Conservation (phyloP, 75 land plant species). For the Larix kaempferi region DNA sequence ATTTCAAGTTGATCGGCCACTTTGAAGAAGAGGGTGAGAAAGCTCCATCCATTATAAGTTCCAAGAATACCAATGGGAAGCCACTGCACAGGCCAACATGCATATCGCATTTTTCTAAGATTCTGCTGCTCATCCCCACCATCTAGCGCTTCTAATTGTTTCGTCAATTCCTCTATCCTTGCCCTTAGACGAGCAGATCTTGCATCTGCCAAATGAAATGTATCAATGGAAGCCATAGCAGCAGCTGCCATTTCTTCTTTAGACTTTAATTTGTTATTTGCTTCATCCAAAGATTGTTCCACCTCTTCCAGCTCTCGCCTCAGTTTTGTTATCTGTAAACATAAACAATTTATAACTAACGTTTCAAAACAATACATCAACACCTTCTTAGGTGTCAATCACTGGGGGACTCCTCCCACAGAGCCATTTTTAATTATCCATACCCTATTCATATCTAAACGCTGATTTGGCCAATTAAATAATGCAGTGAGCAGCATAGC, state of each 20-base stretch:
- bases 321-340: conserved; percentile 63
- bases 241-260: conserved; percentile 96
- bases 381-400: neutral
- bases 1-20: neutral
- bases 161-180: conserved; percentile 78
- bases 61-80: conserved; percentile 46
- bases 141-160: conserved; percentile 72
- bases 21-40: conserved; percentile 53
- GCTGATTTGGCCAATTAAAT: too few species aligned
- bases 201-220: conserved; percentile 75
- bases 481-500: too few species aligned
- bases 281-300: conserved; percentile 54
- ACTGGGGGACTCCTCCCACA: neutral
- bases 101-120: conserved; percentile 30
- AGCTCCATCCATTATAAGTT: conserved; percentile 50
- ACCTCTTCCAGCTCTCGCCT: conserved; percentile 61
- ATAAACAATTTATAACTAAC: neutral
- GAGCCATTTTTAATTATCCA: neutral
- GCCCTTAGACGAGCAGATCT: conserved; percentile 81
- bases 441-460: too few species aligned
- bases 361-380: neutral
- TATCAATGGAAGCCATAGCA: conserved; percentile 90
- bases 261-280: conserved; percentile 75
- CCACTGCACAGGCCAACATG: conserved; percentile 83
- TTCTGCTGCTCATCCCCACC: conserved; percentile 31